Evolutionary conservation across 2,329 filamentous ascomycete genomes (phyloP).

Genomic region (Calonectria pseudoturangicola): DNA sequence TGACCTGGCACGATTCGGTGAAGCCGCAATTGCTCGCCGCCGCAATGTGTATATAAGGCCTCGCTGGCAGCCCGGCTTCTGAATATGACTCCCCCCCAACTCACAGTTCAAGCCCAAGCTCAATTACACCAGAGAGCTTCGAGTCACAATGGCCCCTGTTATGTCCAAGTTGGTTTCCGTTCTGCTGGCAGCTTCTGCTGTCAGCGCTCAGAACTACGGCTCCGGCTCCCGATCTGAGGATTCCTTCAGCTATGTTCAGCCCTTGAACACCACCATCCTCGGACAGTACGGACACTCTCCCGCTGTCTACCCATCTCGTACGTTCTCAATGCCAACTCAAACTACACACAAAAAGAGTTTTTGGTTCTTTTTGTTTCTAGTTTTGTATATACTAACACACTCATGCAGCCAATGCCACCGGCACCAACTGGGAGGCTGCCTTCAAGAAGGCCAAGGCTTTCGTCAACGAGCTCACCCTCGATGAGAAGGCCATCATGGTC

Average conservation of each 20-base stretch:
- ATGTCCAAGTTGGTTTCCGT: conserved; percentile 62
- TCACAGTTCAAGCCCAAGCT: conserved; percentile 32
- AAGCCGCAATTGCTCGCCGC: conserved; percentile 6
- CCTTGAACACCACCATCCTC: conserved; percentile 63
- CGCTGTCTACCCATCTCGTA: conserved; percentile 61
- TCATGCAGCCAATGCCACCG: conserved; percentile 59
- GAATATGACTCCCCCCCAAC: not conserved
- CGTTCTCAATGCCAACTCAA: conserved; percentile 37
- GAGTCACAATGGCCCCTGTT: conserved; percentile 49
- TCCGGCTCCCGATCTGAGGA: conserved; percentile 50
- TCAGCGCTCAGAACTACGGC: conserved; percentile 54
- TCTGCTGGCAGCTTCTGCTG: conserved; percentile 56
- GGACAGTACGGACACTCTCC: conserved; percentile 63
- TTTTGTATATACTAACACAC: conserved; percentile 37
- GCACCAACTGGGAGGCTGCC: conserved; percentile 61
- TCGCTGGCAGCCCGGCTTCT: conserved; percentile 31
- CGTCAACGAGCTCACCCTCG: conserved; percentile 54
- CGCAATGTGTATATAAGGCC: conserved; percentile 36
- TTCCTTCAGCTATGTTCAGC: conserved; percentile 63
- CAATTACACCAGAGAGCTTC: conserved; percentile 31
- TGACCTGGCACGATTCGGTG: conserved; percentile 22
- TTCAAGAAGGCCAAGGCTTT: conserved; percentile 61
- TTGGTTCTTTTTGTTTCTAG: not conserved
- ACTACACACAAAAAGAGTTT: not conserved
- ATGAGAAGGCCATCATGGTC: conserved; percentile 59